These are phyloP conservation scores for Hordeum vulgare DNA, from an alignment of 176 grass and related monocot species.

Conservation along the genomic window DNA sequence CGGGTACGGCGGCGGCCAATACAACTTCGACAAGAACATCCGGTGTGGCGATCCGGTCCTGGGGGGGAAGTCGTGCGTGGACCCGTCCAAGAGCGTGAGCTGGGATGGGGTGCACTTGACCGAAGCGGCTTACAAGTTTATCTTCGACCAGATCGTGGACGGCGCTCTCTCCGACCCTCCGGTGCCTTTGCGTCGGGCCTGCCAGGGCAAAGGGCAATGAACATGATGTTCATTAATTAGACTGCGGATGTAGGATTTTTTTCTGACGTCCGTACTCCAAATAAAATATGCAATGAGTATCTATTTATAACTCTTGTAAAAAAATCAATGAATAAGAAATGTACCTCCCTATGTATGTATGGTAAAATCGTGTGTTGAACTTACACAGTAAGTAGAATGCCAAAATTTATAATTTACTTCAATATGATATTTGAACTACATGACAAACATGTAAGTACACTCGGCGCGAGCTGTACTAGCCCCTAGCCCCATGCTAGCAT, in stretches of 20 bases:
- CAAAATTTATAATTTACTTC: no score
- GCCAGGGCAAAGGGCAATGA: slow-evolving; percentile 29
- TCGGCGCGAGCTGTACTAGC: no score
- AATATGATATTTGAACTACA: no score
- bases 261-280: fast-evolving
- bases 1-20: slow-evolving; percentile 65
- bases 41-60: slow-evolving; percentile 63
- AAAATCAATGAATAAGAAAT: no score
- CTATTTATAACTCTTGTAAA: no score
- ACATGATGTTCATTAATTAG: not conserved
- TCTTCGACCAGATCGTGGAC: slow-evolving; percentile 50
- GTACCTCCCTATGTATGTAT: no score
- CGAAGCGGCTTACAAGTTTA: slow-evolving; percentile 75
- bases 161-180: slow-evolving; percentile 44
- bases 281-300: not conserved
- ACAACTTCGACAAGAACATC: slow-evolving; percentile 48
- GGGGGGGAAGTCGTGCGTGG: slow-evolving; percentile 46
- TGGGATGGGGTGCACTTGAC: slow-evolving; percentile 93
- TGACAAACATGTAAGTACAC: no score
- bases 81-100: slow-evolving; percentile 62
- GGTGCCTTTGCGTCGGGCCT: slow-evolving; percentile 30
- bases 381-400: no score
- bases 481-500: no score
- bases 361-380: no score
- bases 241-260: not conserved